Evolutionary conservation across 345 rosid genomes (phyloP).

Genomic region (Sapria himalayana): DNA sequence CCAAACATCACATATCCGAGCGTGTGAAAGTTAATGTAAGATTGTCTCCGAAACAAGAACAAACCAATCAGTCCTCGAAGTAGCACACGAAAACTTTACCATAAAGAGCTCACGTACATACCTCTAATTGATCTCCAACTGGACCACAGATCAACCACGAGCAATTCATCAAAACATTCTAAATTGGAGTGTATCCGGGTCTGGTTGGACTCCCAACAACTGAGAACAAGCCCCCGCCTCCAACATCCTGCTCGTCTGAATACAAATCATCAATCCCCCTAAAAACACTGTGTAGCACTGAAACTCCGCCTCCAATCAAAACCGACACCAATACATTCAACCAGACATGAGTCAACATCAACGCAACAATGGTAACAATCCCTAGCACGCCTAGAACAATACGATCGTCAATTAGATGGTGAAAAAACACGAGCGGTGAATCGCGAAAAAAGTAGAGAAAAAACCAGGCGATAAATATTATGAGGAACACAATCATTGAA

Average conservation of each 20-base stretch:
- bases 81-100: too few species aligned
- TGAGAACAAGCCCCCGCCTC: constrained; percentile 44
- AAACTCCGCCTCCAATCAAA: constrained; percentile 21
- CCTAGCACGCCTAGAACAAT: constrained; percentile 23
- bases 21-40: too few species aligned
- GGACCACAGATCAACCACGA: constrained; percentile 1
- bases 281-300: constrained; percentile 25
- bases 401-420: constrained; percentile 32
- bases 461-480: constrained; percentile 36
- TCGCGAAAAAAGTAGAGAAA: constrained; percentile 45
- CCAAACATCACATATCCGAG: too few species aligned
- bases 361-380: constrained; percentile 21
- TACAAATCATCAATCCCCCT: constrained; percentile 39
- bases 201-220: constrained; percentile 32
- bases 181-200: constrained; percentile 31
- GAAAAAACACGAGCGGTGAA: constrained; percentile 17
- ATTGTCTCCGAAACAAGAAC: too few species aligned
- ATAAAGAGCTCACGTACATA: too few species aligned
- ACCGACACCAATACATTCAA: constrained; percentile 37
- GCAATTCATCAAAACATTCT: constrained; percentile 4
- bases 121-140: too few species aligned
- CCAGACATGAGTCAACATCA: constrained; percentile 37
- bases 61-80: too few species aligned
- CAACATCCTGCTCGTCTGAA: constrained; percentile 16
- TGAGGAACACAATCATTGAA: constrained; percentile 38